A percentile compares a stretch with the other conserved stretches of the same genome.
These are phyloP conservation scores for Boletus rex-veris DNA, from an alignment of 768 basidiomycete genomes.

Conservation along the genomic window DNA sequence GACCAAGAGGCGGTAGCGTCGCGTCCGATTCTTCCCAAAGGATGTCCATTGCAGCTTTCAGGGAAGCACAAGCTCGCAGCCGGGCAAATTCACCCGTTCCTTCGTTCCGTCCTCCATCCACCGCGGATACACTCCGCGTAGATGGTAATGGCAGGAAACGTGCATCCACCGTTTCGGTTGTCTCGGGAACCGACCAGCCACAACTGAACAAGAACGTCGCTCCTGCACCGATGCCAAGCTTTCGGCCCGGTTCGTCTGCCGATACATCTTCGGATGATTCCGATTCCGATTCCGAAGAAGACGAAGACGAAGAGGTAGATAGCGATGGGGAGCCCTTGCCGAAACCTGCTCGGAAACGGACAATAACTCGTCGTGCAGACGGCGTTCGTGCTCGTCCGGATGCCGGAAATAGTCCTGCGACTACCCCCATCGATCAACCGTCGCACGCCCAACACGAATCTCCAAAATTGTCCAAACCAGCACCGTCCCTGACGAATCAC, in stretches of 20 bases:
- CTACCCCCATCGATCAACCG: neutral
- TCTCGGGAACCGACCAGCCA: conserved; percentile 14
- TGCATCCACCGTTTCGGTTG: conserved; percentile 29
- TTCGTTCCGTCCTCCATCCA: conserved; percentile 41
- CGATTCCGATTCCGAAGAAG: conserved; percentile 36
- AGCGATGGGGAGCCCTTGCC: conserved; percentile 33
- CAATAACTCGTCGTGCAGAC: conserved; percentile 27
- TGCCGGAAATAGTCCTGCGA: conserved; percentile 11
- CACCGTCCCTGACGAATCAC: conserved; percentile 30
- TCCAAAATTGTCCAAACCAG: conserved; percentile 13
- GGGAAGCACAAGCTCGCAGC: conserved; percentile 69
- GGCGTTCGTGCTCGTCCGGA: conserved; percentile 15
- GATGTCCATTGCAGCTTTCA: conserved; percentile 78
- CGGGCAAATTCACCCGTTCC: conserved; percentile 58
- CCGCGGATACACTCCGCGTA: conserved; percentile 29
- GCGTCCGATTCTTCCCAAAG: conserved; percentile 67
- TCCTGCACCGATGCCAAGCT: conserved; percentile 3
- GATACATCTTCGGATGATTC: conserved; percentile 35
- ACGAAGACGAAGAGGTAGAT: conserved; percentile 36
- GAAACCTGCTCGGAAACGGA: conserved; percentile 34
- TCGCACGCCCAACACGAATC: conserved; percentile 1
- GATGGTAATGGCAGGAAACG: conserved; percentile 26
- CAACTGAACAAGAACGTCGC: conserved; percentile 10
- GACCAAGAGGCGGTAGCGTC: conserved; percentile 55
- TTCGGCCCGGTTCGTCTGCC: conserved; percentile 16